A percentile compares a stretch with the other conserved stretches of the same genome.
Evolutionary conservation across 495 filamentous ascomycete species (phyloP).

Genomic region (Xylaria flabelliformis): DNA sequence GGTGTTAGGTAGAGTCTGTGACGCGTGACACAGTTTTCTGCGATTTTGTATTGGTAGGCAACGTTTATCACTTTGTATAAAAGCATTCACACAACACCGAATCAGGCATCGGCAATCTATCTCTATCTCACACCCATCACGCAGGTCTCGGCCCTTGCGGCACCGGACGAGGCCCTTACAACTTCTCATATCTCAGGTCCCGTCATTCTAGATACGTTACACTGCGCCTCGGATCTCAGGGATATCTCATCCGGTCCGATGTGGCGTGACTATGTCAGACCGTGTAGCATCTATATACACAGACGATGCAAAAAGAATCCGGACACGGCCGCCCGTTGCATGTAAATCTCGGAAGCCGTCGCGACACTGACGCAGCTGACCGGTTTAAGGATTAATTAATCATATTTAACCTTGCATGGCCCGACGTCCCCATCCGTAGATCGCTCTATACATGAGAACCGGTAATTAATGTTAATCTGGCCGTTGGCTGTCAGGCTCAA

Average conservation of each 20-base stretch:
- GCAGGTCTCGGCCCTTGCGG: constrained; percentile 1
- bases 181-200: not conserved
- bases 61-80: not conserved
- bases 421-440: not conserved
- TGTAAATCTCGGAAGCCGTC: constrained; percentile 12
- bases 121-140: not conserved
- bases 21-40: not conserved
- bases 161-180: not conserved
- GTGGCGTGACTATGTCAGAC: not conserved
- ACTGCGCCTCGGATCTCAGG: not conserved
- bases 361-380: not conserved
- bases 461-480: not conserved
- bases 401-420: not conserved
- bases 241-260: not conserved
- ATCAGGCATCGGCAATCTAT: not conserved
- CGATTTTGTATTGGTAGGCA: not conserved
- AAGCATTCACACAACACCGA: not conserved
- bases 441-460: not conserved
- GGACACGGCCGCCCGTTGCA: not conserved
- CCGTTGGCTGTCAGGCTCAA: not conserved
- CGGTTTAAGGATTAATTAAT: not conserved
- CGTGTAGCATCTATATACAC: not conserved
- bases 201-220: constrained; percentile 15
- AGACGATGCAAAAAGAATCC: not conserved
- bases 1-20: not conserved